phyloP scores from a whole-genome alignment of 2,329 filamentous ascomycete species.

The Calycina marina region DNA sequence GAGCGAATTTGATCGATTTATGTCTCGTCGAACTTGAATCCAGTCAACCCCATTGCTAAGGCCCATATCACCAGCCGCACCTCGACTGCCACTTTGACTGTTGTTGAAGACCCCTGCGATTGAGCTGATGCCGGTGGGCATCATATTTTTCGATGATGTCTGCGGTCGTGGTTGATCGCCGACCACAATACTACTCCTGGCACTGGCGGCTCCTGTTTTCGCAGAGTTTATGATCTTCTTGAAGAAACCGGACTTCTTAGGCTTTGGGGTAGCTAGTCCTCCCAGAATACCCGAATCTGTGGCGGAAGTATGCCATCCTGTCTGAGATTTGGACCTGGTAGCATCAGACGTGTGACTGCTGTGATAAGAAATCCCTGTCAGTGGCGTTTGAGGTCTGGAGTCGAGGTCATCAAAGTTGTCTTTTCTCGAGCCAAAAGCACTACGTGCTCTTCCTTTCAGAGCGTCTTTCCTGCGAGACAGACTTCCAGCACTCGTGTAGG shows the following conservation, averaged over 20 bases:
- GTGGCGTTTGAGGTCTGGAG: slow-evolving; percentile 43
- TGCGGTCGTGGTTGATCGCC: slow-evolving; percentile 29
- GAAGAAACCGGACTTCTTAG: slow-evolving; percentile 80
- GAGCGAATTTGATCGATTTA: slow-evolving; percentile 87
- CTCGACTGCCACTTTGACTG: slow-evolving; percentile 23
- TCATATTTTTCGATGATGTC: slow-evolving; percentile 19
- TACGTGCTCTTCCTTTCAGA: slow-evolving; percentile 40
- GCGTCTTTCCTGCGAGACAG: slow-evolving; percentile 57
- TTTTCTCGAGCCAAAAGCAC: slow-evolving; percentile 47
- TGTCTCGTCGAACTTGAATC: slow-evolving; percentile 93
- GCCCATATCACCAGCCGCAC: slow-evolving; percentile 56
- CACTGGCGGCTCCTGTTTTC: slow-evolving; percentile 84
- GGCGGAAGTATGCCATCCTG: slow-evolving; percentile 38
- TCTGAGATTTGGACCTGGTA: slow-evolving; percentile 44
- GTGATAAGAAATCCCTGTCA: slow-evolving; percentile 78
- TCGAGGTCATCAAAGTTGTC: slow-evolving; percentile 20
- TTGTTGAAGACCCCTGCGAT: slow-evolving; percentile 34
- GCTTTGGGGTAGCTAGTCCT: slow-evolving; percentile 61
- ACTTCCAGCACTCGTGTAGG: slow-evolving; percentile 89
- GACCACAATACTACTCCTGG: slow-evolving; percentile 66
- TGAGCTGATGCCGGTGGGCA: slow-evolving; percentile 26
- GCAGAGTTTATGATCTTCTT: slow-evolving; percentile 90
- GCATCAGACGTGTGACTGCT: slow-evolving; percentile 58
- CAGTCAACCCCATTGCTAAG: slow-evolving; percentile 57
- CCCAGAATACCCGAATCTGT: slow-evolving; percentile 59